Percentiles rank a stretch among this genome's conserved stretches.
Conservation (phyloP, 2,329 filamentous ascomycete genomes). For the Fusarium sambucinum region DNA sequence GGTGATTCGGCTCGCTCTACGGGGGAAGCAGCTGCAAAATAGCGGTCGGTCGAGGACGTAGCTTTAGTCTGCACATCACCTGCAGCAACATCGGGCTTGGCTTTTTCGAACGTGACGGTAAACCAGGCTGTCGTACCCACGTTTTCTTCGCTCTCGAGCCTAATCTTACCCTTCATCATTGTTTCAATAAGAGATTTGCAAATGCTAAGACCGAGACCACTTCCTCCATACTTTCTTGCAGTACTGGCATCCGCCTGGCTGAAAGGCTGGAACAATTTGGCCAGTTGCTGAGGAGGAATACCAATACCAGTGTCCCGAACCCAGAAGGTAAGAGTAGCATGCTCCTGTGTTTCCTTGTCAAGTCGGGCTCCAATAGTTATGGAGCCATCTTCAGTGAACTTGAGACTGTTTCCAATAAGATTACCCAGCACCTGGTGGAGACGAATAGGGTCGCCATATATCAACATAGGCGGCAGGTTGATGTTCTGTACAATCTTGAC, state of each 20-base stretch:
- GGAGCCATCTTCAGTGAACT: constrained; percentile 89
- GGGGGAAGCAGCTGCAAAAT: constrained; percentile 48
- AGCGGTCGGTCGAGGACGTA: constrained; percentile 54
- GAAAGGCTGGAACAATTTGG: constrained; percentile 91
- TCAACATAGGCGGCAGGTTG: constrained; percentile 78
- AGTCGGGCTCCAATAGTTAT: constrained; percentile 85
- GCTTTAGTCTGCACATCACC: constrained; percentile 63
- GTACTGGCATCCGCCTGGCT: constrained; percentile 93
- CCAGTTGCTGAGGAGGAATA: constrained; percentile 83
- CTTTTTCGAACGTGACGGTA: constrained; percentile 87
- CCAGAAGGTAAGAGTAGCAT: constrained; percentile 83
- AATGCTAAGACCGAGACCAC: constrained; percentile 89
- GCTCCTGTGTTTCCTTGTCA: constrained; percentile 76
- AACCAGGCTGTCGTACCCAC: constrained; percentile 81
- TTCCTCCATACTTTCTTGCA: constrained; percentile 90
- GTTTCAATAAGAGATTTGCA: constrained; percentile 95
- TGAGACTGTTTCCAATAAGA: constrained; percentile 91
- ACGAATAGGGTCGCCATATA: constrained; percentile 74
- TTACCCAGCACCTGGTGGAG: constrained; percentile 81
- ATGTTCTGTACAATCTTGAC: constrained; percentile 78
- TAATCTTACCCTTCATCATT: constrained; percentile 88
- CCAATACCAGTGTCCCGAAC: constrained; percentile 93
- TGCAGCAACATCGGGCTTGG: constrained; percentile 69
- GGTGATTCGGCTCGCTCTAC: constrained; percentile 56
- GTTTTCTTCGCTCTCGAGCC: constrained; percentile 80